Base-by-base conservation (phyloP, 257 asterid genomes). In the Salvia rosmarinus region DNA sequence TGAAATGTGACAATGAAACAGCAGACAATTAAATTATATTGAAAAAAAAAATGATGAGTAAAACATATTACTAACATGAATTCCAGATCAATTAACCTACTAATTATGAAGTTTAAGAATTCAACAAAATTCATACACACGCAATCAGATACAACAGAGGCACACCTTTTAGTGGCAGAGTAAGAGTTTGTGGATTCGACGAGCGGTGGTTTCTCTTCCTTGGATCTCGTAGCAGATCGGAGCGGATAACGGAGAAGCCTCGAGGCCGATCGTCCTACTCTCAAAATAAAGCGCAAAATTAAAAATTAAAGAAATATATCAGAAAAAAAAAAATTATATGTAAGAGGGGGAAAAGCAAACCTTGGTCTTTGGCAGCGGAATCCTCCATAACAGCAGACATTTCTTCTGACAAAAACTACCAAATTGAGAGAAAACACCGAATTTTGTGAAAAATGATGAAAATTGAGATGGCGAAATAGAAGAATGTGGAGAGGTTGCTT, bases 161-260 rank as follows among this genome's bases (percentile, higher is more conserved):
- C 25, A 1, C 14, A 78, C 95, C 96, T 80, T 64, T 82, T 88
- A 54, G 83, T 47, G 37, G 85, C 74, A 52, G 96, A 85, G 60
- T 39, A 69, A 23, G 85, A 17, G 78, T 86, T 86, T 10, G 92
- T 71, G 21, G 93, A 76, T 68, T 89, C 93, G 9, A 83, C 50
- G 37, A 84, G 78, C 6, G 88, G 90, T 34, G 86, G 89, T 72
- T 85, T 91, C 81, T 86, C 96, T 63, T 84, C 96, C 84, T 82
- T 87, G 54, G 80, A 6, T 72, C 80, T 86, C 6, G 82, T 17
- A 2, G 87, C 84, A 20, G 96, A 94, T 78, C 99, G 89, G 70
- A 94, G 96, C 55, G 99, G 99, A 71, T 94, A 94, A 10, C 98
- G 83, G 40, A 84, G 89, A 76, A 91, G 98, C 86, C 76, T 85